Evolutionary conservation across 202 grass and related monocot genomes (phyloP).

Genomic region (Zizania palustris): DNA sequence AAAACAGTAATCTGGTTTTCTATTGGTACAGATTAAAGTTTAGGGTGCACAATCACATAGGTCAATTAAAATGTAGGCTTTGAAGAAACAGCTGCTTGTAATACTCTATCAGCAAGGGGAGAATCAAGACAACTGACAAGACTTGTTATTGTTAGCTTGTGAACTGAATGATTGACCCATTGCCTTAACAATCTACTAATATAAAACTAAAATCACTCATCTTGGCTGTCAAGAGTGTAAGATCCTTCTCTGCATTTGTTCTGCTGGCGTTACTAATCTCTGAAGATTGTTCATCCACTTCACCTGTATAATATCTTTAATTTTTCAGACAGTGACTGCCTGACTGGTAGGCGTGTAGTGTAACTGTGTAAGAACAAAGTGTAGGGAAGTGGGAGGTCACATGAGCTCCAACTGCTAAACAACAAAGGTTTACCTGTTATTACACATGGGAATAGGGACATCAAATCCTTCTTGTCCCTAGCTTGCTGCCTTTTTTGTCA

Average conservation of each 20-base stretch:
- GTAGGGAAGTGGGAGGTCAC: conserved; percentile 31
- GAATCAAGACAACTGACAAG: background rate
- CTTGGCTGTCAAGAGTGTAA: background rate
- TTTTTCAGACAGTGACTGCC: background rate
- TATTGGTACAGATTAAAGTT: background rate
- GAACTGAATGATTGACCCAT: conserved; percentile 19
- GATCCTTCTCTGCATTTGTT: conserved; percentile 1
- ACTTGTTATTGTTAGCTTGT: conserved; percentile 9
- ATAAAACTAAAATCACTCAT: background rate
- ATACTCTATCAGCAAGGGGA: conserved; percentile 5
- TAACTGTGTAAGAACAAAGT: too few relatives aligned
- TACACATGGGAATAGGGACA: conserved; percentile 30
- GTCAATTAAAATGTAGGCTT: background rate
- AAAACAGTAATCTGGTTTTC: background rate
- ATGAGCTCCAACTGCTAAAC: conserved; percentile 24
- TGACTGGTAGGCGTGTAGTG: background rate
- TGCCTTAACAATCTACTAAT: background rate
- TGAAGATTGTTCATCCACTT: conserved; percentile 10
- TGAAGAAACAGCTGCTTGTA: background rate
- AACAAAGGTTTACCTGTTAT: conserved; percentile 23
- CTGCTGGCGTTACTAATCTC: background rate
- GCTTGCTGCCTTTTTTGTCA: conserved; percentile 18
- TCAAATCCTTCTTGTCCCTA: conserved; percentile 21
- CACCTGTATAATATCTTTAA: background rate
- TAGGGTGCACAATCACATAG: background rate